Conservation (phyloP, 345 rosid genomes). For the Eucalyptus tenuipes region DNA sequence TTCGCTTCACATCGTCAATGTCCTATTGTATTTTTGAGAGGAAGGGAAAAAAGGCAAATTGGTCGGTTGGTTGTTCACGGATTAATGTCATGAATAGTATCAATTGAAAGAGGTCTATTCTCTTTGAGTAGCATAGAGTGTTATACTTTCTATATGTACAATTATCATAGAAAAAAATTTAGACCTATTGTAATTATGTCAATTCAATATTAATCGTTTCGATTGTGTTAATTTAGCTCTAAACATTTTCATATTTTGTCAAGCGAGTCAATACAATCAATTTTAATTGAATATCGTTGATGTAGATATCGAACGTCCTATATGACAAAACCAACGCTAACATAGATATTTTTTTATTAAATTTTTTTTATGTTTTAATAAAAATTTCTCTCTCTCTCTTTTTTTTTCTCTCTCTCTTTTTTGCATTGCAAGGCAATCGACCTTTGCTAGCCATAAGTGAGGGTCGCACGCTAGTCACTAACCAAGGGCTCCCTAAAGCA, state of each 20-base stretch:
- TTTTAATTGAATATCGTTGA: too few species aligned
- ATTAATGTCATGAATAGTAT: background rate
- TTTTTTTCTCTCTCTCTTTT: too few species aligned
- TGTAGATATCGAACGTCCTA: accelerated
- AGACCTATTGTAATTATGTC: accelerated
- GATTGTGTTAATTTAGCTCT: too few species aligned
- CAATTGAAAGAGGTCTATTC: background rate
- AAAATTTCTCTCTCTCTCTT: background rate
- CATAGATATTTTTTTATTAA: too few species aligned
- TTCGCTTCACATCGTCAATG: background rate
- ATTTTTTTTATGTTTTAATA: too few species aligned
- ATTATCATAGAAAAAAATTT: background rate
- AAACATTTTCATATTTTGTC: too few species aligned
- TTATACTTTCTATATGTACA: too few species aligned
- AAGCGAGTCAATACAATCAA: background rate
- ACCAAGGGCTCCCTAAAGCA: background rate
- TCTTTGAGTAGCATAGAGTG: background rate
- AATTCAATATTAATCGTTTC: accelerated
- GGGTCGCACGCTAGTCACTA: background rate
- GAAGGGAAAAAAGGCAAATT: background rate
- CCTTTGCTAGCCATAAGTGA: too few species aligned
- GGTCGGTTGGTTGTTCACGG: background rate
- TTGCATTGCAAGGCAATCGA: background rate
- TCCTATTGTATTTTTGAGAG: background rate
- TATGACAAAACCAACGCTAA: accelerated